Evolutionary conservation across 129 eudicot genomes (phyloP), one percentile per base, ranked within the genome.

Genomic region (Dittrichia graveolens): DNA sequence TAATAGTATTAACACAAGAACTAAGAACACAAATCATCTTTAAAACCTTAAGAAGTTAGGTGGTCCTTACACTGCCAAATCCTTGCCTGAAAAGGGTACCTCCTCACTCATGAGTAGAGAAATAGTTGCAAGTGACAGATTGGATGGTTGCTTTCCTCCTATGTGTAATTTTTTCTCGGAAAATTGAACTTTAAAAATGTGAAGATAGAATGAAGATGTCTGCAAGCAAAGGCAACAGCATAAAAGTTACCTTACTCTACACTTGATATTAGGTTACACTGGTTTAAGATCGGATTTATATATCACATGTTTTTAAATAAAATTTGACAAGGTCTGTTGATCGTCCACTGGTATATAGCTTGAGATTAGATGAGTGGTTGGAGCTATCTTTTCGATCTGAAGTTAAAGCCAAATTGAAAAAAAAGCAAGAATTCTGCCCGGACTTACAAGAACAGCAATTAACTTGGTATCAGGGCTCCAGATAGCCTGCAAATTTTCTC

Each of bases 101-200:
- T 84, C 85, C 81, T 94, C 98, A 41, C 81, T 85, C 79, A 94
- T 87, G 73, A 94, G 87, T 65, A 87, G 79, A 65, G 95, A 85
- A 66, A 89, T 78, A 61, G 77, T 87, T 37, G 87, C 86, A 58
- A 94, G 85, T 85, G 71, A 90, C 83, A 94, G 73, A 58, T 77
- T 83, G 73, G 95, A 83, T 40, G 95, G 96, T 83, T 87, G 96
- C 78, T 90, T 94, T 73, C 98, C 98, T 49, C 96, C 98, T 50
- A 88, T 80, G 59, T 87, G 86, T 72, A 94, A 75, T 63, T 77
- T 85, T 82, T 88, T 94, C 42, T 88, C 93, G 0, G 90, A 84
- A 34, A 90, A 82, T 12, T 90, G 95, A 71, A 94, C 89, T 87
- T 94, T 94, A 43, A 76, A 84, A 54, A 94, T 84, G 74, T 94